phyloP scores from a whole-genome alignment of 1,284 basidiomycete species.

The Moesziomyces aphidis region DNA sequence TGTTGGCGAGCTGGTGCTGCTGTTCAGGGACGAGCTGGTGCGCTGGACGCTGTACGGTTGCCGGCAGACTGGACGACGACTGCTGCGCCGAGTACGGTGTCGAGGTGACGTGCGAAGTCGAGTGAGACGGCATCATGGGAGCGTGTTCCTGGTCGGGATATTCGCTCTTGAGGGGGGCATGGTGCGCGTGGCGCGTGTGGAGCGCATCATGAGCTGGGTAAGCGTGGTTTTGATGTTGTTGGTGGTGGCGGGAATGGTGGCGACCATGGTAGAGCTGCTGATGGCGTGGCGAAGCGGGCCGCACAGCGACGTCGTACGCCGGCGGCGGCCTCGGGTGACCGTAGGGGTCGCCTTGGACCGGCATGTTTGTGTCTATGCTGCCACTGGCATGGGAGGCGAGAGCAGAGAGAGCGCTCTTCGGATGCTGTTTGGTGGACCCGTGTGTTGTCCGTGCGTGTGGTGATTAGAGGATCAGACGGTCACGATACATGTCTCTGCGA shows the following conservation, averaged over 20 bases:
- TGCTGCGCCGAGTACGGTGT: conserved; percentile 1
- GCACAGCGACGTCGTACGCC: background rate
- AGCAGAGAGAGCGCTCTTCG: background rate
- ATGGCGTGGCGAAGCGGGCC: background rate
- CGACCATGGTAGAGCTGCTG: too few species aligned
- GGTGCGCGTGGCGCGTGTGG: background rate
- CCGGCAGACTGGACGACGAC: conserved; percentile 9
- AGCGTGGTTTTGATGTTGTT: background rate
- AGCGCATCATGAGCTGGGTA: background rate
- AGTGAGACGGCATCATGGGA: background rate
- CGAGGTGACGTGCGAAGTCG: background rate
- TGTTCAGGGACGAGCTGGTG: conserved; percentile 41
- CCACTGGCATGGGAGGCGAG: background rate
- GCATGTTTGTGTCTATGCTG: background rate
- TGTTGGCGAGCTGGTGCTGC: conserved; percentile 42
- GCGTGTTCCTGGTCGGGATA: background rate
- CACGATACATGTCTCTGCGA: background rate
- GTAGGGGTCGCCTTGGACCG: background rate
- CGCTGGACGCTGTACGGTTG: conserved; percentile 27
- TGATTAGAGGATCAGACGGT: too few species aligned
- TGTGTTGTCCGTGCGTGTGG: background rate
- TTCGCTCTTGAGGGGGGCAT: too few species aligned
- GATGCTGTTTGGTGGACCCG: background rate
- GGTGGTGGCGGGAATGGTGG: background rate
- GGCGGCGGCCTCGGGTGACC: background rate